Evolutionary conservation across 495 filamentous ascomycete species (phyloP), one percentile per base, ranked within the genome.

Genomic region (Penicillium coprophilum): DNA sequence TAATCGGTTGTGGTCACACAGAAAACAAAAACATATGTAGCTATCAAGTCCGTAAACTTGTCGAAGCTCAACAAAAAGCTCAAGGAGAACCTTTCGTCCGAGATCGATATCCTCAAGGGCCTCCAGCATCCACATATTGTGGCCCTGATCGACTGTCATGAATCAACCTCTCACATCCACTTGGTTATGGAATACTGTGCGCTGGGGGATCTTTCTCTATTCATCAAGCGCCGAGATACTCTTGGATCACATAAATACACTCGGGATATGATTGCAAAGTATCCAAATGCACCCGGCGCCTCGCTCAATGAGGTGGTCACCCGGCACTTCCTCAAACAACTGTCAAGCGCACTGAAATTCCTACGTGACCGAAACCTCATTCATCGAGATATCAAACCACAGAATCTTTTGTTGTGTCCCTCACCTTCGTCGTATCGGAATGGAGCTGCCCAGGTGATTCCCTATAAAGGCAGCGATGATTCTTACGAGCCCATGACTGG

Each of bases 111-210:
- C 53, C 83, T 98, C 60, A 91, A 92, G 71, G 87, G 83, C 62
- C 80, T 97, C 17, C 88, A 93, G 46, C 95, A 97, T 72, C 94
- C 94, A 24, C 94, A 98, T 67, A 97, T 98, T 62, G 95, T 97
- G 61, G 89, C 92, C 50, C 84, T 98, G 47, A 92, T 94, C 74
- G 90, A 96, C 68, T 96, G 91, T 76, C 81, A 89, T 70, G 93
- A 97, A 68, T 86, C 89, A 4, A 73, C 81, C 6, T 85, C 86
- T 19, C 90, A 96, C 56, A 96, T 97, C 70, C 92, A 98, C 73
- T 81, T 98, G 19, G 87, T 97, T 46, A 98, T 97, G 95, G 95
- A 98, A 70, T 97, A 92, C 73, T 98, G 94, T 73, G 89, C 95
- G 64, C 78, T 98, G 31, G 92, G 94, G 27, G 94, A 98, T 65